Base-by-base conservation (phyloP, 805 yeast species). In the Grigorovia humatica region DNA sequence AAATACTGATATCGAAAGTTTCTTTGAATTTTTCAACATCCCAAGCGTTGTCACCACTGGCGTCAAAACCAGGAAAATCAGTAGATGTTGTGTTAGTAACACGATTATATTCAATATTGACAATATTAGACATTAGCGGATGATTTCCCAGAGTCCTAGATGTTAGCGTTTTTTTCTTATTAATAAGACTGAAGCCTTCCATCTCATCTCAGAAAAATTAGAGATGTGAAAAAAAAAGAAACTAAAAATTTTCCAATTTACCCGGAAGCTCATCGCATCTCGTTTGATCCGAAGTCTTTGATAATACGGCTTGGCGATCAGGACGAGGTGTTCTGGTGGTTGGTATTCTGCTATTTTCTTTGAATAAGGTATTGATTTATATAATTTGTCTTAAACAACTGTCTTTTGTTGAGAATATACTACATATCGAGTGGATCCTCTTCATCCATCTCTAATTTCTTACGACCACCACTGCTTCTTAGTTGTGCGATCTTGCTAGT, bases 71-170 rank as follows among this genome's bases (percentile, higher is more conserved):
- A 6, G 98, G 98, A 65, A 89, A 91, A 64, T 90, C 97, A 0
- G 90, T 88, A 43, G 95, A 78, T 1, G 91, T 76, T 3, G 93
- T 88, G 70, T 89, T 88, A 17, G 95, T 84, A 43, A 90, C 96
- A 62, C 96, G 80, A 66, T 90, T 93, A 68, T 84, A 83, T 64
- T 90, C 96, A 49, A 89, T 83, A 32, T 89, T 90, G 44, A 89
- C 91, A 55, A 87, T 79, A 60, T 85, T 82, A 43, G 68, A 66
- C 67, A 63, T 64, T 27, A 4, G 46, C 19, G 9, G 9, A n/a
- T 18, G 20, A 27, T 4, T 50, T 13, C 9, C 19, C 18, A 19
- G 30, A 15, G 17, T 4, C 27, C 27, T 38, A 2, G n/a, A 13
- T 38, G 17, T 38, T 38, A n/a, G 12, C 42, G 18, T 8, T 38